Conservation (phyloP, 1,284 basidiomycete species). For the Pseudozyma flocculosa region DNA sequence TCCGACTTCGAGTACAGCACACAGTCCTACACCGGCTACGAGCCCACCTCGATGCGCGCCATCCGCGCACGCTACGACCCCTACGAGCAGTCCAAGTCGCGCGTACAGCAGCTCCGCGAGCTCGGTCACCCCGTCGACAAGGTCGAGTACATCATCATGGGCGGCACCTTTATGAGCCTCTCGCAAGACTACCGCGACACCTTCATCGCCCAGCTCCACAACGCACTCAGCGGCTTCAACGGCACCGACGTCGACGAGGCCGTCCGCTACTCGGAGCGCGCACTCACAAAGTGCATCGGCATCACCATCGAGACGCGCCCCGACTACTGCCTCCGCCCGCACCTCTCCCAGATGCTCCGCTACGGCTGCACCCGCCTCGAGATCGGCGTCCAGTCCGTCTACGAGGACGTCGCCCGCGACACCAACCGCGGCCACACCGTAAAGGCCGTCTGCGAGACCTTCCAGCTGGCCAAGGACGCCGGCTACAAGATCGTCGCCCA, state of each 20-base stretch:
- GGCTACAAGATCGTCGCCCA: constrained; percentile 88
- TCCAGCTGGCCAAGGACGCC: constrained; percentile 97
- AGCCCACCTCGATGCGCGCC: constrained; percentile 97
- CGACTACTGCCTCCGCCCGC: constrained; percentile 95
- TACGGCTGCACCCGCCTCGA: constrained; percentile 98
- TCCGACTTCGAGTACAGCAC: constrained; percentile 99
- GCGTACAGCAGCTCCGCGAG: constrained; percentile 91
- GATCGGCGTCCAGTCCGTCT: constrained; percentile 97
- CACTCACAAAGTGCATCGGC: constrained; percentile 96
- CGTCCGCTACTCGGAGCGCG: constrained; percentile 94
- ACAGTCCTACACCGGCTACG: constrained; percentile 91
- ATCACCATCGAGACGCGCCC: constrained; percentile 99
- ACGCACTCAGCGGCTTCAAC: constrained; percentile 92
- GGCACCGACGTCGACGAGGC: constrained; percentile 90
- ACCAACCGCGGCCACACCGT: constrained; percentile 96
- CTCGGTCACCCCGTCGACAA: constrained; percentile 97
- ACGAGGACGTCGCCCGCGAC: constrained; percentile 97
- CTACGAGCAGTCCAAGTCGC: constrained; percentile 92
- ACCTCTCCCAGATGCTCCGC: constrained; percentile 96
- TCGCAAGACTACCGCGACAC: constrained; percentile 90
- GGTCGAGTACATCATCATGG: constrained; percentile 99
- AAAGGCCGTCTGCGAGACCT: constrained; percentile 92
- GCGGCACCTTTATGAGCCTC: constrained; percentile 99
- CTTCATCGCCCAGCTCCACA: constrained; percentile 95
- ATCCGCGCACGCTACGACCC: constrained; percentile 98